These are phyloP conservation scores for Acacia concinna DNA, from an alignment of 331 rosid species.

Conservation along the genomic window DNA sequence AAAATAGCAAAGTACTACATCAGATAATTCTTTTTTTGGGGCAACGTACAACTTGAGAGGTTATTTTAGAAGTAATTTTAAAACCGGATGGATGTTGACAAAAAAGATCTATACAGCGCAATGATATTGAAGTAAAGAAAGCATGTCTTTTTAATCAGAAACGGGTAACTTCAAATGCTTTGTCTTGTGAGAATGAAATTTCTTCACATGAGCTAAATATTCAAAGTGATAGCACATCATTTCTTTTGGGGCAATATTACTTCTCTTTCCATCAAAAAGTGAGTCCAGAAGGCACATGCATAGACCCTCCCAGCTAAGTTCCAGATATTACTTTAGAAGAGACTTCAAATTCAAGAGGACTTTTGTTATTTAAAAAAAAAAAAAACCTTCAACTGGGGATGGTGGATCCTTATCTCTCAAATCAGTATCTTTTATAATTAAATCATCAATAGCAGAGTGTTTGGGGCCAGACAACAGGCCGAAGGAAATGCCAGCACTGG, in stretches of 20 bases:
- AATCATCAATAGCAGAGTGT: background rate
- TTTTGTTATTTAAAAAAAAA: background rate
- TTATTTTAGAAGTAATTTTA: background rate
- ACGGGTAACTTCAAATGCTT: background rate
- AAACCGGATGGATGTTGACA: background rate
- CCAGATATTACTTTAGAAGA: background rate
- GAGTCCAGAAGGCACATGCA: background rate
- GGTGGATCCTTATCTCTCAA: background rate
- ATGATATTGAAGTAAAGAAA: background rate
- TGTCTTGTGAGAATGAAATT: background rate
- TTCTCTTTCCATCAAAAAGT: background rate
- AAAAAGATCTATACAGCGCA: background rate
- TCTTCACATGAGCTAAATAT: background rate
- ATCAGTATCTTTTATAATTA: background rate
- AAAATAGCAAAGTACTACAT: conserved; percentile 1
- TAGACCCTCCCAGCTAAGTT: background rate
- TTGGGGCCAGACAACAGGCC: background rate
- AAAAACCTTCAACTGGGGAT: background rate
- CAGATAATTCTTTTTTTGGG: background rate
- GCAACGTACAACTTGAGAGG: background rate
- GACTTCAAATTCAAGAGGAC: background rate
- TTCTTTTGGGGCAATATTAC: background rate
- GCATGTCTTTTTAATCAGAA: background rate
- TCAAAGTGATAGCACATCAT: background rate
- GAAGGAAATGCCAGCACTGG: background rate